A percentile compares a stretch with the other conserved stretches of the same genome.
Evolutionary conservation across 208 protist genomes (phyloP).

Genomic region (Spongospora subterranea): DNA sequence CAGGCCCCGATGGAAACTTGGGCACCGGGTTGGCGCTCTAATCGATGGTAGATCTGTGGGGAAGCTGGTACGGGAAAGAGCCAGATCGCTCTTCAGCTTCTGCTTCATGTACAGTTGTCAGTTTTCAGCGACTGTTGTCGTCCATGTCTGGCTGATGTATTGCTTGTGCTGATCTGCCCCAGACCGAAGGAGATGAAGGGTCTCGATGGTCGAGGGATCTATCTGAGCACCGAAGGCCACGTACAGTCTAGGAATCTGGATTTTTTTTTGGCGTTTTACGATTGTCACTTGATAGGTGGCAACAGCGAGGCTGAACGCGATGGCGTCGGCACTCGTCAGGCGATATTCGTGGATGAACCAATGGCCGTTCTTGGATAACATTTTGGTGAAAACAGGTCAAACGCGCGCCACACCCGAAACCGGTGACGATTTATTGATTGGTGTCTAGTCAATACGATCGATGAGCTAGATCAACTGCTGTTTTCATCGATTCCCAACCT

Average conservation of each 20-base stretch:
- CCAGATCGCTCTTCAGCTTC: background rate
- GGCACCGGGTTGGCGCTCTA: too few species aligned
- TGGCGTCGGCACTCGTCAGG: background rate
- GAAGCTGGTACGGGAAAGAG: background rate
- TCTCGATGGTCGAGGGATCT: background rate
- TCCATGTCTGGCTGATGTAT: too few species aligned
- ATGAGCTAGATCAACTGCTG: background rate
- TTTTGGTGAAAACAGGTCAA: background rate
- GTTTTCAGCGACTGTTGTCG: background rate
- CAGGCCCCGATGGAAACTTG: too few species aligned
- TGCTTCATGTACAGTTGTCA: background rate
- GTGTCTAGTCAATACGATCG: background rate
- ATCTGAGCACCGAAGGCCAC: background rate
- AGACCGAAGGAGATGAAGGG: background rate
- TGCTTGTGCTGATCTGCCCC: background rate
- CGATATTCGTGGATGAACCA: background rate
- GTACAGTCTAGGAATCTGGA: too few species aligned
- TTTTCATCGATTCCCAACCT: background rate
- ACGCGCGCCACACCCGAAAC: background rate
- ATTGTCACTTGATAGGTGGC: background rate
- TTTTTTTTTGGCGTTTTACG: background rate
- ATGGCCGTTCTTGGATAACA: background rate
- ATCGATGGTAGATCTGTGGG: too few species aligned
- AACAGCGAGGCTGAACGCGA: background rate
- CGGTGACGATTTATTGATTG: background rate